Conservation (phyloP, 257 asterid genomes). For the Phtheirospermum japonicum region DNA sequence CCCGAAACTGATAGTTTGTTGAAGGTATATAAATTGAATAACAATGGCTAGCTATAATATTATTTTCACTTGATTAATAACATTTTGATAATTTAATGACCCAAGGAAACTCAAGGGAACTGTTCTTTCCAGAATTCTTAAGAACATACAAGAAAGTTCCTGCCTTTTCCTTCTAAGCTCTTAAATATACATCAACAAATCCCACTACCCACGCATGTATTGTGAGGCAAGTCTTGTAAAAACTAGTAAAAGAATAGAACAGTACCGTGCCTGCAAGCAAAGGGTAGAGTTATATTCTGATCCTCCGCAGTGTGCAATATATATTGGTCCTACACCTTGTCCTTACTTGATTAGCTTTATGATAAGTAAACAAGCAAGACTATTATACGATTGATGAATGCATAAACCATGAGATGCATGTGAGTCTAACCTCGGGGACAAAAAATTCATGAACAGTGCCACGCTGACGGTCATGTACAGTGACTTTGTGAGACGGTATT, state of each 20-base stretch:
- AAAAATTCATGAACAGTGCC: conserved; percentile 51
- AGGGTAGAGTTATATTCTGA: conserved; percentile 78
- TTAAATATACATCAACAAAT: no score
- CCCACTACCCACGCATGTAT: no score
- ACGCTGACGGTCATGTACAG: conserved; percentile 60
- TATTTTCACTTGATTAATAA: no score
- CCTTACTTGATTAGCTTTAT: conserved; percentile 22
- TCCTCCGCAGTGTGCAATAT: conserved; percentile 91
- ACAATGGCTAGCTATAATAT: neutral
- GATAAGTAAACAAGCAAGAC: neutral
- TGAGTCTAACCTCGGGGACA: conserved; percentile 50
- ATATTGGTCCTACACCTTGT: conserved; percentile 72
- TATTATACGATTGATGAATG: neutral
- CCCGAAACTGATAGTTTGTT: neutral
- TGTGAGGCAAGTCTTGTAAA: neutral
- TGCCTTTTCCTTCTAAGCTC: no score
- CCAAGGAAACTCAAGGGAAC: no score
- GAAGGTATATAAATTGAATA: neutral
- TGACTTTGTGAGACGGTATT: conserved; percentile 53
- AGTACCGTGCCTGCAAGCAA: conserved; percentile 97
- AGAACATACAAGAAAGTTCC: no score
- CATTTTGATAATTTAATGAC: no score
- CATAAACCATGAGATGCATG: no score
- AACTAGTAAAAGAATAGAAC: conserved; percentile 29
- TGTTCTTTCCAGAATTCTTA: no score